Percentiles rank a stretch among this genome's conserved stretches.
Conservation (phyloP, 2,329 filamentous ascomycete genomes). For the Erysiphe pisi region DNA sequence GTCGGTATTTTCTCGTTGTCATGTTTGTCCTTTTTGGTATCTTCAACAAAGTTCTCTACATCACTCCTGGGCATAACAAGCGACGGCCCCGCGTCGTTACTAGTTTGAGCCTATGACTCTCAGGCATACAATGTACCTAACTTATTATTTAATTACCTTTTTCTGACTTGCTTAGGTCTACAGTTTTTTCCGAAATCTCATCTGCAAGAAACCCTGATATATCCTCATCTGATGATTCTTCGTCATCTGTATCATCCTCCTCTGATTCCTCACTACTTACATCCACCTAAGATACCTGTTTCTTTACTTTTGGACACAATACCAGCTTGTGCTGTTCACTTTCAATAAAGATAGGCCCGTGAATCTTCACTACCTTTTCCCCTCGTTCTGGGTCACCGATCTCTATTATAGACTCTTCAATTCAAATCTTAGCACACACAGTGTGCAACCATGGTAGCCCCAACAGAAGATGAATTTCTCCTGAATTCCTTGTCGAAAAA, state of each 20-base stretch:
- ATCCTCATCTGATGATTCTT: background rate
- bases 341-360: conserved; percentile 3
- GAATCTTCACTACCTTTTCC: background rate
- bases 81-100: background rate
- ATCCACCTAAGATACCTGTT: background rate
- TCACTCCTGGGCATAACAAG: background rate
- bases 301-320: conserved; percentile 11
- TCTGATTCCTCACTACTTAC: background rate
- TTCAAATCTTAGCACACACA: conserved; percentile 16
- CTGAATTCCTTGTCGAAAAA: background rate
- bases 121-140: background rate
- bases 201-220: background rate
- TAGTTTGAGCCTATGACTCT: background rate
- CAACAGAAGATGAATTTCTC: background rate
- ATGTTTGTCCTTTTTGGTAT: background rate
- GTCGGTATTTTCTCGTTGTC: background rate
- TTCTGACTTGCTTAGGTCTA: background rate
- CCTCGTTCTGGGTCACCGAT: background rate
- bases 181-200: background rate
- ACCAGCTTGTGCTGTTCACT: conserved; percentile 15
- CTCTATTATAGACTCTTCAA: background rate
- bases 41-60: background rate
- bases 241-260: background rate
- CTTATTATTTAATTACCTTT: background rate
- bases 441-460: conserved; percentile 21